These are phyloP conservation scores for Pseudopyrenochaeta lycopersici DNA, from an alignment of 2,329 filamentous ascomycete species.

Conservation along the genomic window DNA sequence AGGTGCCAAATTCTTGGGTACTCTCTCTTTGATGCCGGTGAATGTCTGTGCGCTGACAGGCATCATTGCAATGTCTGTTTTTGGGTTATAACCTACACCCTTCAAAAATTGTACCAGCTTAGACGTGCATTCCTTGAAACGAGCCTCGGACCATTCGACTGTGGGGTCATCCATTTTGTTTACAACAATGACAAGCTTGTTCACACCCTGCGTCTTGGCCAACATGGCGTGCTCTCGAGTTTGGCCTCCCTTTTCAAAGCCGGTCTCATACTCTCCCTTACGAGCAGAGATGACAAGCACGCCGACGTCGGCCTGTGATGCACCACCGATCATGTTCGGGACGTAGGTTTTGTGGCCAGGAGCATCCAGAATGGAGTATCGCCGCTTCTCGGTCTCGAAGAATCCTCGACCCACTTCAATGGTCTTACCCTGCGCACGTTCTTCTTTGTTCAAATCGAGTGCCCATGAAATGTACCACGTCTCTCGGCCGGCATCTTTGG, in stretches of 20 bases:
- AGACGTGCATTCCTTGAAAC: conserved; percentile 90
- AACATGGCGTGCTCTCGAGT: conserved; percentile 97
- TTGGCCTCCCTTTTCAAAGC: conserved; percentile 95
- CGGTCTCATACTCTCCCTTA: conserved; percentile 98
- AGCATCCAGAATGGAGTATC: conserved; percentile 96
- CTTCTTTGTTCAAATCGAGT: conserved; percentile 95
- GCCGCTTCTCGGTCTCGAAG: conserved; percentile 91
- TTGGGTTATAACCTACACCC: conserved; percentile 90
- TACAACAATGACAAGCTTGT: conserved; percentile 85
- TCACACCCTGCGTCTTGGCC: conserved; percentile 97
- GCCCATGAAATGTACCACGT: conserved; percentile 99
- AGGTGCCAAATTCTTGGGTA: conserved; percentile 74
- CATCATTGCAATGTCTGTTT: conserved; percentile 94
- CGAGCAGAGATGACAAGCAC: conserved; percentile 95
- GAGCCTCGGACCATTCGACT: conserved; percentile 92
- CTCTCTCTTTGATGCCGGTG: conserved; percentile 85
- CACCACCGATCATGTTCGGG: conserved; percentile 96
- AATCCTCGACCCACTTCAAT: conserved; percentile 95
- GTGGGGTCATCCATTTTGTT: conserved; percentile 99
- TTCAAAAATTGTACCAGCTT: conserved; percentile 91
- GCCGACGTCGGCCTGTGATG: conserved; percentile 71
- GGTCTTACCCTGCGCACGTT: conserved; percentile 95
- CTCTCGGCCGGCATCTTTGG: conserved; percentile 94
- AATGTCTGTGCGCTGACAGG: conserved; percentile 91
- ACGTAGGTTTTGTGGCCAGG: conserved; percentile 98